Base-by-base conservation (phyloP, 2,329 filamentous ascomycete species). In the Arachnomyces sp. region DNA sequence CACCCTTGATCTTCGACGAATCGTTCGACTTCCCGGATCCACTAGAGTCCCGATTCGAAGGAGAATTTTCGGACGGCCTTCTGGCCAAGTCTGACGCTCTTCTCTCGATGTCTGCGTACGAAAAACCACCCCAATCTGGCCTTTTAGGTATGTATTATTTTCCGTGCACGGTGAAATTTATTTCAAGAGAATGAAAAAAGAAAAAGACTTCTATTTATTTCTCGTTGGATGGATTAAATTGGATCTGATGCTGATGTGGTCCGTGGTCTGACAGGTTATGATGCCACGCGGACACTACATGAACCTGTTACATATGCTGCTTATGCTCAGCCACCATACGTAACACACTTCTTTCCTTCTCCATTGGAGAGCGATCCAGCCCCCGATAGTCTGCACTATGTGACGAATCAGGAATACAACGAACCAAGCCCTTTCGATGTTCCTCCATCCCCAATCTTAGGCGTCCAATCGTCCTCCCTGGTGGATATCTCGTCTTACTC, bases 21-120 rank as follows among this genome's bases (percentile, higher is more conserved):
- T 63, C 65, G 34, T 59, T 63, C 46, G 65, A 68, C 49, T 61
- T 66, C 46, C 64, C 65, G 40, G 65, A 67, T 47, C 61, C 63
- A 52, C 63, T 65, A 55, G 65, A 67, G 50, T 63, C 65, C 44
- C 60, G 60, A 48, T 67, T 67, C 52, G 60, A 57, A 44, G 61
- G 59, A 52, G 61, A 60, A 40, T 63, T 65, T 56, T 67, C 70
- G 57, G 66, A 67, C 60, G 71, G 70, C 68, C 67, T 71, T 48
- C 61, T 68, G 65, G 69, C 69, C 65, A 73, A 71, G 61, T 67
- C 69, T 64, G 72, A 78, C 72, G 66, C 78, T 69, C 67, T 80
- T 56, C 69, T 85, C 67, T 80, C 83, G 66, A 89, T 89, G 84
- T 83, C 85, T 64, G 82, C 82, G 67, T 89, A 87, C 73, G 73